phyloP scores from a whole-genome alignment of 371 early-diverging fungal species.

The Mortierella sp. region DNA sequence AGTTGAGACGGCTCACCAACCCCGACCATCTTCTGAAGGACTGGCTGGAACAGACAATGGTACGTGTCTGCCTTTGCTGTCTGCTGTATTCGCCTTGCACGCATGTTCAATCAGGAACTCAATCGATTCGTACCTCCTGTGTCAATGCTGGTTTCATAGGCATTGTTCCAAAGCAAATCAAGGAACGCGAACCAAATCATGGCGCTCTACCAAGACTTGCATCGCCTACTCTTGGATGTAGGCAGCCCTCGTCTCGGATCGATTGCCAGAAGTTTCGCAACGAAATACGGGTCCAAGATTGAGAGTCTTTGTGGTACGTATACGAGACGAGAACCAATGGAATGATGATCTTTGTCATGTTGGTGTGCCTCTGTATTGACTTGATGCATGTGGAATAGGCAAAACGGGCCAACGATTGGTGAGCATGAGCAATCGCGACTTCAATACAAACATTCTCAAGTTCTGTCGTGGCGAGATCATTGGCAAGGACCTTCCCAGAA shows the following conservation, averaged over 20 bases:
- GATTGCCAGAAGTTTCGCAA: conserved; percentile 61
- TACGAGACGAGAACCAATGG: too few relatives aligned
- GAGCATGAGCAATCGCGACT: conserved; percentile 52
- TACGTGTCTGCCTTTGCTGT: conserved; percentile 45
- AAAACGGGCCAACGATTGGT: conserved; percentile 60
- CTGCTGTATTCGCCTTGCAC: not conserved
- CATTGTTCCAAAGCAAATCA: conserved; percentile 32
- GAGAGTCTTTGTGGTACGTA: conserved; percentile 57
- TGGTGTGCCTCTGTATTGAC: too few relatives aligned
- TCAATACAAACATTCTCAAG: conserved; percentile 48
- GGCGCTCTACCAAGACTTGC: conserved; percentile 36
- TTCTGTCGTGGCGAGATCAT: conserved; percentile 55
- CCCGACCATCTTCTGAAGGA: conserved; percentile 77
- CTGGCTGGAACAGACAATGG: conserved; percentile 64
- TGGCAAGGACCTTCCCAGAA: conserved; percentile 46
- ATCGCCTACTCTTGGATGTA: conserved; percentile 26
- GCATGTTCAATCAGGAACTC: too few relatives aligned
- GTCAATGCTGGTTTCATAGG: conserved; percentile 10
- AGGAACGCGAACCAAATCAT: conserved; percentile 30
- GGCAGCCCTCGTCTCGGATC: conserved; percentile 31
- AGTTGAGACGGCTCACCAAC: conserved; percentile 75
- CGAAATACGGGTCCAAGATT: conserved; percentile 60
- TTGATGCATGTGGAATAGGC: conserved; percentile 33
- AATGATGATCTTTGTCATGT: too few relatives aligned
- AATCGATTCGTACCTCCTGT: too few relatives aligned